These are phyloP conservation scores for Casuarina equisetifolia DNA, from an alignment of 306 rosid species.

Conservation along the genomic window DNA sequence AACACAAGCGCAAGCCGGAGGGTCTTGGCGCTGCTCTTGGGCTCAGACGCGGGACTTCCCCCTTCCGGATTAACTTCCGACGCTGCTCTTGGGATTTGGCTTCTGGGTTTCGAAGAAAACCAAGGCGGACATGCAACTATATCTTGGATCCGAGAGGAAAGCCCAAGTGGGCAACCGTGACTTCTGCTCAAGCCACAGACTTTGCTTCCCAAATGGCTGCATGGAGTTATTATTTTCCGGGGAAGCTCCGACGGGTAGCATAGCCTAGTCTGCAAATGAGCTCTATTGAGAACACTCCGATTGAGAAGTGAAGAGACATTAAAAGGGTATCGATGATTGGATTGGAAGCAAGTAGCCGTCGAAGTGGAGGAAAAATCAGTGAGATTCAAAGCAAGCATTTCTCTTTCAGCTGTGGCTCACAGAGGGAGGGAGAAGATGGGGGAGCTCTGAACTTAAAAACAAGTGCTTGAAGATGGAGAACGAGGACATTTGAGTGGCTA, in stretches of 20 bases:
- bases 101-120: slow-evolving; percentile 39
- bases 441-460: slow-evolving; percentile 15
- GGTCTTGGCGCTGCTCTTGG: slow-evolving; percentile 43
- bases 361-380: slow-evolving; percentile 32
- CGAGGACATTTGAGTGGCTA: neutral
- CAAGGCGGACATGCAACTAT: slow-evolving; percentile 30
- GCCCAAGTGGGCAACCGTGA: slow-evolving; percentile 17
- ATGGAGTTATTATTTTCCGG: neutral
- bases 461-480: slow-evolving; percentile 9
- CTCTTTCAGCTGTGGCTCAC: neutral
- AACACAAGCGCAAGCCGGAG: slow-evolving; percentile 69
- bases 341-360: slow-evolving; percentile 45
- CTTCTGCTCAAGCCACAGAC: slow-evolving; percentile 9
- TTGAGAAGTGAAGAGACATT: slow-evolving; percentile 35
- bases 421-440: slow-evolving; percentile 1
- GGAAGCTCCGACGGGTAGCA: slow-evolving; percentile 22
- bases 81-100: slow-evolving; percentile 45
- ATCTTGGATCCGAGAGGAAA: slow-evolving; percentile 40
- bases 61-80: slow-evolving; percentile 48
- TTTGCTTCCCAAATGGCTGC: slow-evolving; percentile 15
- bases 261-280: slow-evolving; percentile 22
- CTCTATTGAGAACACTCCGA: slow-evolving; percentile 37
- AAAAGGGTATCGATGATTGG: slow-evolving; percentile 30
- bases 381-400: slow-evolving; percentile 57
- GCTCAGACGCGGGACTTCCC: slow-evolving; percentile 36